Evolutionary conservation across 805 yeast species (phyloP), one percentile per base, ranked within the genome.

Genomic region (Candida saitoana): DNA sequence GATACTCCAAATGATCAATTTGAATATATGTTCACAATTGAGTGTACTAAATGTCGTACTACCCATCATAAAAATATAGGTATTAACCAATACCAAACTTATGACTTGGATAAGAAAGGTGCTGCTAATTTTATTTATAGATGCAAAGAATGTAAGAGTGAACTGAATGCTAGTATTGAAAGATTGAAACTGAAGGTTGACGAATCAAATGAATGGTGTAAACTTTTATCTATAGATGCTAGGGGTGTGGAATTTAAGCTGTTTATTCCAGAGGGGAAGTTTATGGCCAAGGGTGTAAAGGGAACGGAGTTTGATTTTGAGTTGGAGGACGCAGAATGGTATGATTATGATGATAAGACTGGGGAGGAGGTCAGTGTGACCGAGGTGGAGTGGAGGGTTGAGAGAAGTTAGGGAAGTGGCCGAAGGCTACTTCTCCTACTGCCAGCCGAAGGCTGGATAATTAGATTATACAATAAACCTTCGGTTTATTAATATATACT

Each of bases 281-380:
- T 84, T 57, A 51, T 57, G 22, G 80, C 84, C 42, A 64, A 56
- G 32, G 85, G 86, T 9, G 80, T 76, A 11, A 59, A 77, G 2
- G 60, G 65, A 9, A 69, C 84, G 7, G 61, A 57, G 40, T 87
- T 85, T 54, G 87, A 84, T 20, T 75, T 88, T 18, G 93, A 84
- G 42, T 66, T 89, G 20, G 76, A 71, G 29, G 96, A 87, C 18
- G 80, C 78, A 40, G 98, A 93, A 57, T 90, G 96, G 90, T 93
- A 82, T 57, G 99, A 93, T 54, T 93, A 90, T 57, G 98, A 93
- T 59, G 98, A 93, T 43, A 77, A 80, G 49, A 82, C 84, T 5
- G 77, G 79, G 9, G 77, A 69, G 34, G 97, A 91, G 61, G 96
- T 89, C 15, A 79, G 90, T 17, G 75, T 93, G 12, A 80, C 85